These are phyloP conservation scores for Cucumis melo DNA, from an alignment of 306 rosid species.

Conservation along the genomic window DNA sequence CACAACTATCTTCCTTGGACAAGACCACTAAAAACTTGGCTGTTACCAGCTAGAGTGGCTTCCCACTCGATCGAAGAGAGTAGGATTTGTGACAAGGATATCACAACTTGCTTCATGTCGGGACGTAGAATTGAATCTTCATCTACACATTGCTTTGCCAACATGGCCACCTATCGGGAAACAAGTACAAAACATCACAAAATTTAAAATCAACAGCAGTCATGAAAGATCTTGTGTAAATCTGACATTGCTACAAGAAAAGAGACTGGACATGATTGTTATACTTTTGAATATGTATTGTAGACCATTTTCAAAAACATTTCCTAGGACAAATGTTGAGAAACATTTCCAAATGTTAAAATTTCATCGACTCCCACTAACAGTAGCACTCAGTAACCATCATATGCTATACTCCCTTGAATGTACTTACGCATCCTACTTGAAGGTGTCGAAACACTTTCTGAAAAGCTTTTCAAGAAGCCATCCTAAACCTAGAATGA, in stretches of 20 bases:
- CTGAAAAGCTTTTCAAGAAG: background rate
- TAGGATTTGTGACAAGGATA: conserved; percentile 80
- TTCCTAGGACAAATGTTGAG: background rate
- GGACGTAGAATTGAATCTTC: conserved; percentile 87
- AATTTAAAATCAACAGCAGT: background rate
- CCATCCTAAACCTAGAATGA: background rate
- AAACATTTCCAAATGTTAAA: background rate
- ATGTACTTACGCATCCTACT: background rate
- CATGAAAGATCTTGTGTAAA: background rate
- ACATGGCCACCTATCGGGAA: conserved; percentile 50
- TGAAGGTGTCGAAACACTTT: background rate
- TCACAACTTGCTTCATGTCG: conserved; percentile 80
- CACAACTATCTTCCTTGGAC: conserved; percentile 80
- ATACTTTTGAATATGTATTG: background rate
- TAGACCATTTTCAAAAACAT: background rate
- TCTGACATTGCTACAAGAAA: background rate
- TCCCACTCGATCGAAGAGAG: conserved; percentile 96
- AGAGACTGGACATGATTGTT: background rate
- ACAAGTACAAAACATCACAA: conserved; percentile 1
- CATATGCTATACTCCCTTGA: background rate
- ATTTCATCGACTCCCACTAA: background rate
- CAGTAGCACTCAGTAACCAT: background rate
- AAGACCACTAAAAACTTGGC: conserved; percentile 98
- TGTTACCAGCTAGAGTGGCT: conserved; percentile 96
- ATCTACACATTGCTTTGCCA: conserved; percentile 91